phyloP scores from a whole-genome alignment of 306 rosid genomes.

The Erythrophleum fordii region DNA sequence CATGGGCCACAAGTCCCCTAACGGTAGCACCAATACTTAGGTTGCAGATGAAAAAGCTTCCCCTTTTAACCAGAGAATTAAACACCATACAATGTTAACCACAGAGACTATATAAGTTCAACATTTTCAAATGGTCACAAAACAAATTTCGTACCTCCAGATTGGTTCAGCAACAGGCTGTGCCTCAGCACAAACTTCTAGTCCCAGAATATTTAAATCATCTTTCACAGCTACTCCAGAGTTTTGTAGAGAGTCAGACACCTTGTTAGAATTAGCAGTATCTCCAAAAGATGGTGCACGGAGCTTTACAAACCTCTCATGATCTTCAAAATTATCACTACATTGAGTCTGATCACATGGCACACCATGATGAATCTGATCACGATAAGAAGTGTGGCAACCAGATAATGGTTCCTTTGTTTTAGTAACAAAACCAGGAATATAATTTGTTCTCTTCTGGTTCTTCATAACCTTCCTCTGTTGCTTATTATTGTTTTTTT shows the following conservation, averaged over 20 bases:
- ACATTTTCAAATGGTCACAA: conserved; percentile 23
- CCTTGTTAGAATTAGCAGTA: conserved; percentile 35
- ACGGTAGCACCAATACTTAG: conserved; percentile 24
- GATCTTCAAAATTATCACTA: conserved; percentile 29
- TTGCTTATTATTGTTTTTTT: background rate
- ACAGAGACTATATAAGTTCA: conserved; percentile 30
- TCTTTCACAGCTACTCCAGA: conserved; percentile 33
- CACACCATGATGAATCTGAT: conserved; percentile 24
- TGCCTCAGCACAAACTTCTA: conserved; percentile 39
- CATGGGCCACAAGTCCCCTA: conserved; percentile 63
- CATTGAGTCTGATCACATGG: conserved; percentile 28
- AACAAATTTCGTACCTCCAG: conserved; percentile 64
- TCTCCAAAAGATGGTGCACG: conserved; percentile 34
- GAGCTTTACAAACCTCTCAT: conserved; percentile 16
- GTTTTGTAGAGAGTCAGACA: conserved; percentile 25
- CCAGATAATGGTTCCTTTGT: conserved; percentile 11
- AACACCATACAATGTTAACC: conserved; percentile 22
- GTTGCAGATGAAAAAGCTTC: conserved; percentile 53
- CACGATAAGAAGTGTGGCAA: conserved; percentile 23
- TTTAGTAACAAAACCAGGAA: conserved; percentile 15
- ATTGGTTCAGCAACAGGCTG: conserved; percentile 66
- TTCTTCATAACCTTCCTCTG: conserved; percentile 34
- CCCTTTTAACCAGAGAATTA: conserved; percentile 57
- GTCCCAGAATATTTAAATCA: conserved; percentile 13
- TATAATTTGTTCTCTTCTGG: conserved; percentile 14